Evolutionary conservation across 1,284 basidiomycete genomes (phyloP), one percentile per base, ranked within the genome.

Genomic region (Ustilago nuda): DNA sequence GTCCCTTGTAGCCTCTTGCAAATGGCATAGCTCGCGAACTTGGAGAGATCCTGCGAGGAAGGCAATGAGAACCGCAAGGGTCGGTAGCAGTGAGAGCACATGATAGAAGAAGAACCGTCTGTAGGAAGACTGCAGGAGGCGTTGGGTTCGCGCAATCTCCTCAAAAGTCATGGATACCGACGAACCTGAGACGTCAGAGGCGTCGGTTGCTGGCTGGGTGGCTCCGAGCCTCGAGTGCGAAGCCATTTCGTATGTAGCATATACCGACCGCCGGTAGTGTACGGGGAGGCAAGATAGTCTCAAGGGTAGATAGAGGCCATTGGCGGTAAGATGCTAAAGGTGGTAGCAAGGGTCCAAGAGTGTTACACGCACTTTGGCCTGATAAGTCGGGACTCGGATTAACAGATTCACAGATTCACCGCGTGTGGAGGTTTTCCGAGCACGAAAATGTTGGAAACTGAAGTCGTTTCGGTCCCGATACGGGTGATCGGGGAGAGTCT

Each of bases 11-110:
- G 56, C 41, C 27, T 67, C 57, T 41, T 67, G 57, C 6, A 76
- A n/a, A 43, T 76, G 68, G 56, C 74, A 76, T 2, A 66, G 54
- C 33, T 72, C 52, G 50, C 74, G 74, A 4, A 57, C 53, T 17
- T 60, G 56, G 17, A 76, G 35, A 1, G 69, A 46, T 13, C 57
- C 69, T n/a, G 54, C 23, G 8, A 76, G 61, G 8, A 63, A 55
- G 6, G 56, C 48, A 8, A 64, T 13, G n/a, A 76, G 46, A 48
- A 69, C 57, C 0, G 51, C 36, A 11, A 69, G 46, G 5, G 74
- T 72, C 4, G 74, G 74, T 2, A 72, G 17, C 8, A 76, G 60
- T 5, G 74, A 59, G 0, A 72, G 27, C 13, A 57, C 50, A 15
- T 76, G 69, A 11, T 50, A 60, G 37, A 58, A 66, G 54, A 69